A percentile compares a stretch with the other conserved stretches of the same genome.
Conservation (phyloP, 2,329 filamentous ascomycete genomes). For the Coleophoma eucalyptorum region DNA sequence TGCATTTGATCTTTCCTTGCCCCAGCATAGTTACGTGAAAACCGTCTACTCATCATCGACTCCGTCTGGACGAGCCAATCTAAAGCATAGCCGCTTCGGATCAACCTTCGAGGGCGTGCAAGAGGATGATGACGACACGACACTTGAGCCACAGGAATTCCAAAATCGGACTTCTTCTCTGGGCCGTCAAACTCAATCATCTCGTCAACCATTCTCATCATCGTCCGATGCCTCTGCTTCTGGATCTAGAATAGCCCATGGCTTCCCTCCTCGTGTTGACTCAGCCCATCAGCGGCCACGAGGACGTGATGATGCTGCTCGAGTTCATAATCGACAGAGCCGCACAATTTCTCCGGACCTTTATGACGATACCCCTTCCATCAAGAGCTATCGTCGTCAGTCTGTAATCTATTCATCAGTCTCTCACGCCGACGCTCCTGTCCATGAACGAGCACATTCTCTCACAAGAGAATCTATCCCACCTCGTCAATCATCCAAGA, state of each 20-base stretch:
- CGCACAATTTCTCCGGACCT: neutral
- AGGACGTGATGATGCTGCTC: slow-evolving; percentile 5
- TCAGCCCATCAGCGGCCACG: slow-evolving; percentile 6
- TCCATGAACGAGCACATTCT: neutral
- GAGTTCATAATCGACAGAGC: neutral
- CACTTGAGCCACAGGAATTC: neutral
- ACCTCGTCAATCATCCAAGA: neutral
- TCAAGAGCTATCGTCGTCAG: neutral
- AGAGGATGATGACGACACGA: slow-evolving; percentile 5
- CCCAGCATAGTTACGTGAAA: slow-evolving; percentile 15
- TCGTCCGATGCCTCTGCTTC: neutral
- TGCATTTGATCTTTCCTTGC: slow-evolving; percentile 8
- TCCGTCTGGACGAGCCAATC: neutral
- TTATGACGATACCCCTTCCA: neutral
- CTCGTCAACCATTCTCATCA: neutral
- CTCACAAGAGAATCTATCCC: neutral
- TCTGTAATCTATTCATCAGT: neutral
- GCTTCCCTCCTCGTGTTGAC: slow-evolving; percentile 8
- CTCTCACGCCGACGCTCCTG: neutral
- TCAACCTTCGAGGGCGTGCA: slow-evolving; percentile 7
- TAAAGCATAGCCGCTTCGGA: neutral
- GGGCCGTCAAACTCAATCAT: neutral
- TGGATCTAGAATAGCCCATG: neutral
- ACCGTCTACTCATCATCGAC: slow-evolving; percentile 6
- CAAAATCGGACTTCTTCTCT: neutral